Evolutionary conservation across 768 basidiomycete genomes (phyloP), one percentile per base, ranked within the genome.

Genomic region (Mycena filopes): DNA sequence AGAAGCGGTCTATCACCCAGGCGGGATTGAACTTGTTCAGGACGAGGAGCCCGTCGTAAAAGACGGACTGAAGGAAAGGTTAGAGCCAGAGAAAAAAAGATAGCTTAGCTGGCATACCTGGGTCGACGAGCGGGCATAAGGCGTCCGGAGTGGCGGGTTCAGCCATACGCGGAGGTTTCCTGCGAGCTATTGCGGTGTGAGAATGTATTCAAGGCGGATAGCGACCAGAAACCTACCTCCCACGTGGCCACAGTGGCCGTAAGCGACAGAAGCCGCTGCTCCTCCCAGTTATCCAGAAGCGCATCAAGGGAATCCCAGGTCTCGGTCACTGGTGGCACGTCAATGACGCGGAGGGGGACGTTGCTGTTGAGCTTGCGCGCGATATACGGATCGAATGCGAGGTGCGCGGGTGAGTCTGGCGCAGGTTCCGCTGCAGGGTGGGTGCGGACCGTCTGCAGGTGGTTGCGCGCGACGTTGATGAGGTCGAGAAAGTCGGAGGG

Each of bases 301-400:
- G 70, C 74, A 8, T 80, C 74, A 2, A 92, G 67, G 1, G 80
- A 77, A 28, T 81, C 69, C 86, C 89, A 94, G 0, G 83, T 85
- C 3, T 80, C 73, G 31, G 83, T 77, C 49, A 83, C 77, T 6
- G 83, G 69, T 0, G 87, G 86, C 1, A 89, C 71, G 26, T 80
- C 77, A 11, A 92, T 77, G 6, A 87, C 77, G n/a, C 89, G 86
- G 21, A 91, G 84, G 0, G 93, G 93, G 68, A 91, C 85, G 60
- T 85, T 86, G 31, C 87, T 89, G 48, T 86, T 87, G 2, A 94
- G 79, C 28, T 83, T 81, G n/a, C 92, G 87, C 2, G 87, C 84
- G 49, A 92, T 84, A 55, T 83, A 80, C 0, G 90, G 87, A 69
- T 94, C 91, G 50, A 94, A 91, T 2, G 85, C 86, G 3, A 82